Percentiles rank a stretch among this genome's conserved stretches.
These are phyloP conservation scores for Tylopilus intermedius DNA, from an alignment of 768 basidiomycete species.

Conservation along the genomic window DNA sequence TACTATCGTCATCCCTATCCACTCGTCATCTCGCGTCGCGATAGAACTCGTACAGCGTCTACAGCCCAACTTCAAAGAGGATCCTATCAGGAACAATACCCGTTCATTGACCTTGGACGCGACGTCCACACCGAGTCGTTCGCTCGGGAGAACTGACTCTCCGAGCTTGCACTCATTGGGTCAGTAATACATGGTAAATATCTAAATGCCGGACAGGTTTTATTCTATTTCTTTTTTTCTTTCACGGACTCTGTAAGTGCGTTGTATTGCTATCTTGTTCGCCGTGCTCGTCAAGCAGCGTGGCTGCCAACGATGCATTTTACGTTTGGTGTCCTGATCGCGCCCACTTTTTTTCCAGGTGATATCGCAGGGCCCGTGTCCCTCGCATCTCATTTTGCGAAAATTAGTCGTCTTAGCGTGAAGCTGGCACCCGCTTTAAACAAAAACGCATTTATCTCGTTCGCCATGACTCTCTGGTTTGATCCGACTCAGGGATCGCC, in stretches of 20 bases:
- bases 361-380: slow-evolving; percentile 4
- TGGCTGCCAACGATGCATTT: slow-evolving; percentile 21
- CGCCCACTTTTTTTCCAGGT: slow-evolving; percentile 9
- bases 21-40: not conserved
- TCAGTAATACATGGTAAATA: slow-evolving; percentile 4
- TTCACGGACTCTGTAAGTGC: not conserved
- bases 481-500: slow-evolving; percentile 27
- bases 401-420: slow-evolving; percentile 7
- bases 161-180: not conserved
- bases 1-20: slow-evolving; percentile 4
- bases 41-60: not conserved
- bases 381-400: slow-evolving; percentile 13
- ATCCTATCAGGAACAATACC: slow-evolving; percentile 11
- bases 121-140: too few species aligned
- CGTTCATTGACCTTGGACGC: not conserved
- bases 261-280: not conserved
- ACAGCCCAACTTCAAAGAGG: not conserved
- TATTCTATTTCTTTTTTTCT: not conserved
- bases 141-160: not conserved
- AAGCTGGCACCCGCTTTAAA: slow-evolving; percentile 7
- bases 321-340: slow-evolving; percentile 23
- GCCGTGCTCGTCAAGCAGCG: slow-evolving; percentile 9
- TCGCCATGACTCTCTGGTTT: slow-evolving; percentile 15
- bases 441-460: slow-evolving; percentile 9
- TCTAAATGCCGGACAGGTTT: not conserved